Percentiles rank a stretch among this genome's conserved stretches.
Evolutionary conservation across 192 early-diverging fungal species (phyloP).

Genomic region (Spizellomyces sp.): DNA sequence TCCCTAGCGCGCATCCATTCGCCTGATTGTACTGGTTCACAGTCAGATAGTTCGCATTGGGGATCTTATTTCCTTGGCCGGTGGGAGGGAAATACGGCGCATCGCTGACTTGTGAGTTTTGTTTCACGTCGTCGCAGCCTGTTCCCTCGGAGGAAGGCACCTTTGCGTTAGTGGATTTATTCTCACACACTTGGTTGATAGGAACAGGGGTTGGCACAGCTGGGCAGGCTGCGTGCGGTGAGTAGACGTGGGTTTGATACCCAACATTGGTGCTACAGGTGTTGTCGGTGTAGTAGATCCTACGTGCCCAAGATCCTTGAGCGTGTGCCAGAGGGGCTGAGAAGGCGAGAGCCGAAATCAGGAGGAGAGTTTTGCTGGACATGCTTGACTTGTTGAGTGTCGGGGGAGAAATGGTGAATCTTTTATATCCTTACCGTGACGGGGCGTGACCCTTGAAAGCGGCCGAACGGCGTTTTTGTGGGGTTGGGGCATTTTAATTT

Average conservation of each 20-base stretch:
- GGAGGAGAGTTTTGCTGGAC: background rate
- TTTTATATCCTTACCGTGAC: too few relatives aligned
- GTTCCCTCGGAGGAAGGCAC: conserved; percentile 21
- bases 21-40: conserved; percentile 20
- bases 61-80: conserved; percentile 1
- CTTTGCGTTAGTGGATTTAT: conserved; percentile 16
- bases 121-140: conserved; percentile 21
- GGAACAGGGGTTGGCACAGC: background rate
- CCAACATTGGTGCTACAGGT: conserved; percentile 14
- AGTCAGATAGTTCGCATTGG: conserved; percentile 27
- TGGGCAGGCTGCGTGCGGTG: conserved; percentile 12
- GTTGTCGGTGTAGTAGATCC: conserved; percentile 28
- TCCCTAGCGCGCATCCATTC: conserved; percentile 10
- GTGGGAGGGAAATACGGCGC: conserved; percentile 22
- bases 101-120: conserved; percentile 7
- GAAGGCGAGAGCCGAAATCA: conserved; percentile 11
- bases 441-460: too few relatives aligned
- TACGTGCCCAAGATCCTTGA: conserved; percentile 27
- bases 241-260: conserved; percentile 24
- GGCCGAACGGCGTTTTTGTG: too few relatives aligned
- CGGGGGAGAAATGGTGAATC: too few relatives aligned
- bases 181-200: conserved; percentile 23
- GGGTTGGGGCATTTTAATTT: too few relatives aligned
- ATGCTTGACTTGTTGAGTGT: too few relatives aligned
- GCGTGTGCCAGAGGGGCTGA: background rate